These are phyloP conservation scores for Blastomyces gilchristii DNA, from an alignment of 2,329 filamentous ascomycete species.

Conservation along the genomic window DNA sequence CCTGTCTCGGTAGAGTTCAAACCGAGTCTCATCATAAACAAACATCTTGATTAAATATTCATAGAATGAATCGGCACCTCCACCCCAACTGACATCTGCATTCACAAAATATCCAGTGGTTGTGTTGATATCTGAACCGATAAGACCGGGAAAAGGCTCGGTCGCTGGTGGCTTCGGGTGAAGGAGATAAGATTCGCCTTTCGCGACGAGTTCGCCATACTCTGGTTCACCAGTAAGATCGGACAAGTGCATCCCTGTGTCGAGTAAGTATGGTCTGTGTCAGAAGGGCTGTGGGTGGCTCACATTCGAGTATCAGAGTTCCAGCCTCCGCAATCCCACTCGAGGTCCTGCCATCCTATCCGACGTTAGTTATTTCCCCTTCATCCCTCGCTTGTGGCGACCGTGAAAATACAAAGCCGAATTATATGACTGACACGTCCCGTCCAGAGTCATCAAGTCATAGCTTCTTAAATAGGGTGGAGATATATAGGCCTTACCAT, in stretches of 20 bases:
- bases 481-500: conserved; percentile 13
- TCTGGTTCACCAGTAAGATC: conserved; percentile 59
- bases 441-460: not conserved
- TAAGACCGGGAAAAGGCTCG: conserved; percentile 66
- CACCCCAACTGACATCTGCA: conserved; percentile 62
- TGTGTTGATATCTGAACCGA: conserved; percentile 59
- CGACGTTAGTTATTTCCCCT: not conserved
- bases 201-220: conserved; percentile 58
- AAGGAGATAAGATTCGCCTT: conserved; percentile 60
- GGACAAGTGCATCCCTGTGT: conserved; percentile 45
- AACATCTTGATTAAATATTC: conserved; percentile 92
- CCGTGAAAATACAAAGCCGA: no score
- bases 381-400: not conserved
- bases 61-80: conserved; percentile 70
- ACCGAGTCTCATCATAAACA: conserved; percentile 60
- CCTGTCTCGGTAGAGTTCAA: conserved; percentile 52
- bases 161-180: conserved; percentile 50
- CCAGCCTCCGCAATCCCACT: conserved; percentile 71
- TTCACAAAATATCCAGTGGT: conserved; percentile 57
- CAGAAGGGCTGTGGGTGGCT: not conserved
- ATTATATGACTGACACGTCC: not conserved
- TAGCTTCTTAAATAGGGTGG: not conserved
- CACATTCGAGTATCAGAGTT: conserved; percentile 65
- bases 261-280: not conserved
- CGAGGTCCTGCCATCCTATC: conserved; percentile 39